A percentile compares a stretch with the other conserved stretches of the same genome.
Conservation (phyloP, 163 green algal genomes). For the Prototheca wickerhamii region DNA sequence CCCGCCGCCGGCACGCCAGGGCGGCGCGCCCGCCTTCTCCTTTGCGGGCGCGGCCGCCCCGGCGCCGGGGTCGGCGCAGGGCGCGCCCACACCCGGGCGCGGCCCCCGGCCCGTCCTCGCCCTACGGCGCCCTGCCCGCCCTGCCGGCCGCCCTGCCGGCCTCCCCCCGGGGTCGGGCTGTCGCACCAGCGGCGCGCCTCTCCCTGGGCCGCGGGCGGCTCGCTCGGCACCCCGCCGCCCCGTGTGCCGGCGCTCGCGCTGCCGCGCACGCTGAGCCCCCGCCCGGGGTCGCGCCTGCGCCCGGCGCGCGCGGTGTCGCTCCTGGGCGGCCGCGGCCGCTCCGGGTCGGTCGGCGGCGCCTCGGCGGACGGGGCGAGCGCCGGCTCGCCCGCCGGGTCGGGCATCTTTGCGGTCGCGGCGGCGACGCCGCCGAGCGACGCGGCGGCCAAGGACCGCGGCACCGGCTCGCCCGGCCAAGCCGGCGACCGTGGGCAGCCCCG, state of each 20-base stretch:
- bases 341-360: background rate
- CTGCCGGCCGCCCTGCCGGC: background rate
- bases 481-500: too few species aligned
- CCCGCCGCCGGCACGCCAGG: conserved; percentile 13
- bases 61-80: background rate
- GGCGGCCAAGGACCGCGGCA: too few species aligned
- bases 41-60: background rate
- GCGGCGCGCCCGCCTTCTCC: background rate
- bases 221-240: background rate
- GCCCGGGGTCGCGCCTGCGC: background rate
- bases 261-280: background rate
- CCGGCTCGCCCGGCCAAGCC: too few species aligned
- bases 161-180: background rate
- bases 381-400: conserved; percentile 2
- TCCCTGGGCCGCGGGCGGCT: background rate
- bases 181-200: background rate
- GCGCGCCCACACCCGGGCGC: conserved; percentile 1
- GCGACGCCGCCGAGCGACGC: background rate
- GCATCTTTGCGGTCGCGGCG: conserved; percentile 17
- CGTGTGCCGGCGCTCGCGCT: background rate
- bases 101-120: background rate
- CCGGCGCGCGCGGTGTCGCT: background rate
- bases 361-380: background rate
- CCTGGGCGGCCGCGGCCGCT: background rate
- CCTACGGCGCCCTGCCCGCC: conserved; percentile 2